Evolutionary conservation across 148 eudicot species (phyloP).

Genomic region (Dianthus caryophyllus): DNA sequence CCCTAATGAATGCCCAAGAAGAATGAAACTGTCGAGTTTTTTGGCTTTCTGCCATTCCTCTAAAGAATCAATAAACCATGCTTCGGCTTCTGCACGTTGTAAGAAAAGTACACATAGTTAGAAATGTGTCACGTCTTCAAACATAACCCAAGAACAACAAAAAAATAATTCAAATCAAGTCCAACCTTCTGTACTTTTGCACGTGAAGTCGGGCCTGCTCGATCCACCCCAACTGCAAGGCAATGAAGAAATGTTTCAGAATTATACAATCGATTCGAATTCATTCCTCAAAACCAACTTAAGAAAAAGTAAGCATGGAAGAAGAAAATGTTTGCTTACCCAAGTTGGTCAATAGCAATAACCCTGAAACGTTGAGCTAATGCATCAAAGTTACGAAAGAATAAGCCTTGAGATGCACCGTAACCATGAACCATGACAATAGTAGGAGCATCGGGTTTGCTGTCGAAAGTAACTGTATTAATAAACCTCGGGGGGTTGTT

Average conservation of each 20-base stretch:
- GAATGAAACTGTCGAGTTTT: too few relatives aligned
- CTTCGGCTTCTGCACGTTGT: constrained; percentile 77
- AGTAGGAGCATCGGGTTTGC: constrained; percentile 71
- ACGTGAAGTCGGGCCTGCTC: constrained; percentile 93
- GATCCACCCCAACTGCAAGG: too few relatives aligned
- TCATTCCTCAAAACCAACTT: too few relatives aligned
- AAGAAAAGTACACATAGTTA: background rate
- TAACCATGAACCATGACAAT: constrained; percentile 96
- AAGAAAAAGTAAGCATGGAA: too few relatives aligned
- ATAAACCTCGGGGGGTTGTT: constrained; percentile 75
- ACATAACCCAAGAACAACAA: background rate
- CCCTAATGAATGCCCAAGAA: too few relatives aligned
- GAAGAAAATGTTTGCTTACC: too few relatives aligned
- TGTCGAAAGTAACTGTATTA: constrained; percentile 74
- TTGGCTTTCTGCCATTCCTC: constrained; percentile 96
- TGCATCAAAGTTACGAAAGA: constrained; percentile 88
- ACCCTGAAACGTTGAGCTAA: constrained; percentile 73
- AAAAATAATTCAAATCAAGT: constrained; percentile 16
- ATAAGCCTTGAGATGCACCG: constrained; percentile 96
- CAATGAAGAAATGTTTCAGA: too few relatives aligned
- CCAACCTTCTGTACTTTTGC: constrained; percentile 95
- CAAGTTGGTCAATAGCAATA: constrained; percentile 96
- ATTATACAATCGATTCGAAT: too few relatives aligned
- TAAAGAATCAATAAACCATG: constrained; percentile 89
- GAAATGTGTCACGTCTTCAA: background rate